Evolutionary conservation across 2,329 filamentous ascomycete genomes (phyloP), one percentile per base, ranked within the genome.

Genomic region (Colletotrichum chlorophyti): DNA sequence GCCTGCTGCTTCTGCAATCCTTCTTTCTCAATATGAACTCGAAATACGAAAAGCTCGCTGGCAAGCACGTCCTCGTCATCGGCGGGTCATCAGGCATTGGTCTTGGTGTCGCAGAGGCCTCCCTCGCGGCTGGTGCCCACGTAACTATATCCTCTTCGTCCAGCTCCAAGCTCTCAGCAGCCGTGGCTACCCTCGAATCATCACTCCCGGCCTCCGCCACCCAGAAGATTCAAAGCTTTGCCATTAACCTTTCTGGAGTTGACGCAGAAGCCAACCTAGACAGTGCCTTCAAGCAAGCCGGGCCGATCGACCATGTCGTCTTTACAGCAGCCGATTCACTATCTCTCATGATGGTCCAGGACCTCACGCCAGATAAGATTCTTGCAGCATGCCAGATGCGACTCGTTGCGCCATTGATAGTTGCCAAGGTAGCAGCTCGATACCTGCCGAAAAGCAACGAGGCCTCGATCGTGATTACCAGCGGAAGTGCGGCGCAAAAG

Each of bases 31-130:
- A 40, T 17, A 19, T 59, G 50, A 14, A 49, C 0, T 15, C 12
- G 64, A 49, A 43, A 5, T 74, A 74, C 27, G 70, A 63, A n/a
- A 72, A 68, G 10, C 65, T 70, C 9, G 41, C 60, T 31, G 73
- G 68, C 24, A 68, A 68, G 40, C 74, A 72, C 60, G 71, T 88
- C 62, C 80, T 90, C 37, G 72, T 90, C 65, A 78, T 90, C 47
- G 87, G 87, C 38, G 88, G 85, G 34, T 83, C 83, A 1, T 79
- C 82, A 11, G 87, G 87, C 51, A 86, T 90, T 37, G 87, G 87
- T 32, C 84, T 80, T 62, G 78, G 74, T 52, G 83, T 86, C 9
- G 86, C 87, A 52, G 80, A 87, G 74, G 82, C 79, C 4, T 74
- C 77, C 9, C 68, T 89, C 34, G 81, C 82, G 46, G 73, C 80